A percentile compares a stretch with the other conserved stretches of the same genome.
phyloP scores from a whole-genome alignment of 805 yeast species.

The Scheffersomyces coipomensis region DNA sequence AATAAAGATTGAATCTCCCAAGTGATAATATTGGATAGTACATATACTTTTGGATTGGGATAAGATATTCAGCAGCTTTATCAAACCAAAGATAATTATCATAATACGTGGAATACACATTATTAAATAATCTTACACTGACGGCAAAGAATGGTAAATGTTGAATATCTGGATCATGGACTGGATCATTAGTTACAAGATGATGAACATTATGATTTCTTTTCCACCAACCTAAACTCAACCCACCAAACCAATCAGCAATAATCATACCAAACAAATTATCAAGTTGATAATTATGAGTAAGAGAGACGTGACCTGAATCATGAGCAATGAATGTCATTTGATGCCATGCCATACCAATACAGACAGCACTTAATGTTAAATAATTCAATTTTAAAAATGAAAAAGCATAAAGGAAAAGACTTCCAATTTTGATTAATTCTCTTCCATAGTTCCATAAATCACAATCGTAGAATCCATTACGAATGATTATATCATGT shows the following conservation, averaged over 20 bases:
- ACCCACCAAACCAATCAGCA: conserved; percentile 83
- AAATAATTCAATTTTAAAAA: conserved; percentile 48
- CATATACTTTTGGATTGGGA: conserved; percentile 65
- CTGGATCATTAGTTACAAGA: conserved; percentile 86
- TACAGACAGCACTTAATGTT: conserved; percentile 54
- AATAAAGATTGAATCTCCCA: conserved; percentile 82
- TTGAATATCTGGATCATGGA: conserved; percentile 93
- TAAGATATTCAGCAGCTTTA: conserved; percentile 51
- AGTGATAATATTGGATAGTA: conserved; percentile 79
- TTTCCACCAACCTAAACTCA: conserved; percentile 94
- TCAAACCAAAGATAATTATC: conserved; percentile 69
- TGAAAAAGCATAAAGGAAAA: conserved; percentile 50
- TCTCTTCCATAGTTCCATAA: conserved; percentile 76
- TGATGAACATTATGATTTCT: conserved; percentile 93
- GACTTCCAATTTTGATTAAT: conserved; percentile 52
- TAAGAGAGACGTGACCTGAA: conserved; percentile 82
- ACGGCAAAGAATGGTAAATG: conserved; percentile 91
- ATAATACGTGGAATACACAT: conserved; percentile 78
- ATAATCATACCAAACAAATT: conserved; percentile 69
- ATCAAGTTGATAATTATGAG: conserved; percentile 77
- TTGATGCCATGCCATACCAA: conserved; percentile 89
- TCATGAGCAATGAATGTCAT: conserved; percentile 86
- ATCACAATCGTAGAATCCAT: conserved; percentile 69
- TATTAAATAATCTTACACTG: conserved; percentile 63
- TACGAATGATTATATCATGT: conserved; percentile 52